Evolutionary conservation across 2,329 filamentous ascomycete genomes (phyloP), one percentile per base, ranked within the genome.

Genomic region (Dactylellina parvicollis): DNA sequence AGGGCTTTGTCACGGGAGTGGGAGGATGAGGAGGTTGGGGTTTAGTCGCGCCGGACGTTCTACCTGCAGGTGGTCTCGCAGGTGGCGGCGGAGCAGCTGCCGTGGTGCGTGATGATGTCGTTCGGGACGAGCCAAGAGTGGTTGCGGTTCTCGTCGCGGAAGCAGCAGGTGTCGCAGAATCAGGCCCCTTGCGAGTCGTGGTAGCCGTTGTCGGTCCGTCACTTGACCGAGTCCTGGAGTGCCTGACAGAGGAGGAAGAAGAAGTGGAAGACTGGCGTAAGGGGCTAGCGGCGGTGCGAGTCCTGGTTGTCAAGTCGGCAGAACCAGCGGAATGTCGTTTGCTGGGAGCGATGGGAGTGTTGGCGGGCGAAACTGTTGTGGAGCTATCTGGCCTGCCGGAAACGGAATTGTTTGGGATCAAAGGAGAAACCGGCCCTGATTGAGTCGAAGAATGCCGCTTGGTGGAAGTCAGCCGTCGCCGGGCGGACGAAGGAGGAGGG

Each of bases 321-420:
- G 50, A 59, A 36, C 32, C 52, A 18, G 60, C 59, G 59, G 67
- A 72, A 65, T 72, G 67, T 18, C 67, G 59, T 59, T 72, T 72
- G 52, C 28, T 54, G 50, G 66, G 57, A 57, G 44, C 66, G 47
- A 55, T 52, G 47, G 67, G 52, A 42, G 67, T 47, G 44, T 54
- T 65, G 36, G 55, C 42, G 30, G 67, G 59, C 50, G 67, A 72
- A 65, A 72, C 67, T 30, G 50, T 65, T 16, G 59, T 65, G 67
- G 67, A 65, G 67, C 67, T 72, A 44, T 61, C 64, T 26, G 20
- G 55, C 64, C 64, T 69, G 54, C 64, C 64, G 67, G 67, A 72
- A 72, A 64, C 67, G 67, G 67, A 60, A 52, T 54, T 72, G 59
- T 61, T 64, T 64, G 67, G 59, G 34, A 38, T 50, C 67, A 72